A percentile compares a stretch with the other conserved stretches of the same genome.
Conservation (phyloP, 768 basidiomycete genomes). For the Fistulinella prunicolor region DNA sequence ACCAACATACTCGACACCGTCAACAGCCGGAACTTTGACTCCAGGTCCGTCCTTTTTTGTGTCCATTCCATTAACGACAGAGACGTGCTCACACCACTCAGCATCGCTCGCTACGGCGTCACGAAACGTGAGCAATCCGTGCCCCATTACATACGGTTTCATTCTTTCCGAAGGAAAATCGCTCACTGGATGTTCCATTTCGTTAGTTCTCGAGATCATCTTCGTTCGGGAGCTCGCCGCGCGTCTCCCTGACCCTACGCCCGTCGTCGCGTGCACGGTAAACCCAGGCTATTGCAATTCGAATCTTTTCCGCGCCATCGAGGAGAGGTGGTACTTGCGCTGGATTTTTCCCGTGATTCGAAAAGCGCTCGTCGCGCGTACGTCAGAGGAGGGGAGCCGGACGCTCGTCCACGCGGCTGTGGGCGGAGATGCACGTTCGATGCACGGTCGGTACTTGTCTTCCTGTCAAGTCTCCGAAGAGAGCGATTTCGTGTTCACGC, state of each 20-base stretch:
- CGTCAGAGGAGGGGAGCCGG: constrained; percentile 33
- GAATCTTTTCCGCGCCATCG: constrained; percentile 19
- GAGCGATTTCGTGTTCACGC: constrained; percentile 26
- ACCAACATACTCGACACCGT: constrained; percentile 21
- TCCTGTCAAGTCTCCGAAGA: constrained; percentile 23
- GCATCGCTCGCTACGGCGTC: constrained; percentile 19
- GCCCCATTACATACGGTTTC: neutral
- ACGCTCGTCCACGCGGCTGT: constrained; percentile 32
- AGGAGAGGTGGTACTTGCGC: constrained; percentile 8
- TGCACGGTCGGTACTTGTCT: constrained; percentile 30
- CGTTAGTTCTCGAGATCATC: constrained; percentile 27
- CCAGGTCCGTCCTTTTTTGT: constrained; percentile 9
- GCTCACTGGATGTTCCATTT: neutral
- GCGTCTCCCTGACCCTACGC: constrained; percentile 18
- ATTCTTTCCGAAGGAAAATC: neutral
- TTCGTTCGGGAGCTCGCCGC: constrained; percentile 30
- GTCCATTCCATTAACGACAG: neutral
- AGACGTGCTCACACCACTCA: neutral
- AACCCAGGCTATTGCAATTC: constrained; percentile 35
- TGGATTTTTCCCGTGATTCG: constrained; percentile 6
- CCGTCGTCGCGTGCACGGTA: constrained; percentile 27
- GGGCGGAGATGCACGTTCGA: constrained; percentile 8
- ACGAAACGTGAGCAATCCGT: constrained; percentile 20
- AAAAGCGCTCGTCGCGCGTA: constrained; percentile 16
- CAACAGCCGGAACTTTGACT: constrained; percentile 20